Percentiles rank a stretch among this genome's conserved stretches.
Conservation (phyloP, 2,329 filamentous ascomycete species). For the Xylariales sp. region DNA sequence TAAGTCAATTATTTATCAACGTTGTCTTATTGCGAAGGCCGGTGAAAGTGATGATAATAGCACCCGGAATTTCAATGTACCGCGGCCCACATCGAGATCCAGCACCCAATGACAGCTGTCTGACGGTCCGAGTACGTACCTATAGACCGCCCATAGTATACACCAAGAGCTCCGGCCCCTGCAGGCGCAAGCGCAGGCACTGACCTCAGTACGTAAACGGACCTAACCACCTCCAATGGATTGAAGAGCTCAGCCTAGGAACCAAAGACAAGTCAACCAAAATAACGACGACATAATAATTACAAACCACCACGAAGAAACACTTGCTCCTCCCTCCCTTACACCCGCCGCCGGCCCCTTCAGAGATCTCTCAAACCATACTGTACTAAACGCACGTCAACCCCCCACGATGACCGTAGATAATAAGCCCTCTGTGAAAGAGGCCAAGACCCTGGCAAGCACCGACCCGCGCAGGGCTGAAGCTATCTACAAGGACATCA, state of each 20-base stretch:
- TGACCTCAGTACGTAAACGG: constrained; percentile 37
- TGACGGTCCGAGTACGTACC: background rate
- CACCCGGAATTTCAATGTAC: constrained; percentile 18
- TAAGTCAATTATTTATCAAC: too few relatives aligned
- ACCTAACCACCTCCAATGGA: constrained; percentile 20
- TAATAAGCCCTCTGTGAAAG: constrained; percentile 69
- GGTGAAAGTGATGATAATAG: too few relatives aligned
- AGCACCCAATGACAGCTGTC: constrained; percentile 22
- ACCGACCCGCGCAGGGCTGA: constrained; percentile 86
- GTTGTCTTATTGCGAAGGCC: too few relatives aligned
- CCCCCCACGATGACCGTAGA: constrained; percentile 45
- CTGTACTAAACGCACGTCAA: background rate
- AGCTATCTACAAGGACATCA: constrained; percentile 87
- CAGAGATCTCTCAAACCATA: background rate
- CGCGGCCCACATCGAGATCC: constrained; percentile 13
- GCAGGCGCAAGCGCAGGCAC: constrained; percentile 32
- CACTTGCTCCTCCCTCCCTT: background rate
- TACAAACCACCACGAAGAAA: constrained; percentile 7
- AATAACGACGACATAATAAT: constrained; percentile 12
- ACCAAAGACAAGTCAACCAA: constrained; percentile 16
- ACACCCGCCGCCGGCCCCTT: background rate
- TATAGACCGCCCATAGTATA: too few relatives aligned
- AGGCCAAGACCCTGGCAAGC: constrained; percentile 87
- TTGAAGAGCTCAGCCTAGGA: constrained; percentile 10
- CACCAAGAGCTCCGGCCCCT: constrained; percentile 19